Conservation (phyloP, 1,284 basidiomycete genomes). For the Boletus mariae region DNA sequence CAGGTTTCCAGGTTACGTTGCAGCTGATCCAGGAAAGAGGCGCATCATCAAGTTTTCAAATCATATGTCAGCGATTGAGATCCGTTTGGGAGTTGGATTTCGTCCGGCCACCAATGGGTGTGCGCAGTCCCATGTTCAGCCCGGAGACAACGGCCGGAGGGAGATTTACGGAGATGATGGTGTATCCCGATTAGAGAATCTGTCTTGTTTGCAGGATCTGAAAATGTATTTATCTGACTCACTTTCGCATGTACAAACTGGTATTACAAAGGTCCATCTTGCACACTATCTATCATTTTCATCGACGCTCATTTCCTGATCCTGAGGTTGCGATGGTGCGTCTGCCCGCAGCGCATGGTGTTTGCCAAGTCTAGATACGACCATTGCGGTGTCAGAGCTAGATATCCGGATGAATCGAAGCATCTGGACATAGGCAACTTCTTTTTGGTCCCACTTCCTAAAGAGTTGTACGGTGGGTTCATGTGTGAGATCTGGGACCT, state of each 20-base stretch:
- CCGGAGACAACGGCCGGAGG: conserved; percentile 17
- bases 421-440: conserved; percentile 71
- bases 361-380: conserved; percentile 56
- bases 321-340: conserved; percentile 6
- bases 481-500: conserved; percentile 84
- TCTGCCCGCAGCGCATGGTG: conserved; percentile 40
- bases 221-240: conserved; percentile 5
- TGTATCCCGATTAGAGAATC: conserved; percentile 20
- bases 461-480: conserved; percentile 69
- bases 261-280: conserved; percentile 24
- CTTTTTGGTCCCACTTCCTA: conserved; percentile 73
- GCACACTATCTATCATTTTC: conserved; percentile 28
- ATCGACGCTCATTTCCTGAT: conserved; percentile 35
- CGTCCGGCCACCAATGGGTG: conserved; percentile 12
- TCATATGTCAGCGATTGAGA: conserved; percentile 65
- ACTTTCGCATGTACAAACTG: conserved; percentile 4
- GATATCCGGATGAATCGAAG: conserved; percentile 74
- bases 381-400: conserved; percentile 45
- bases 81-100: conserved; percentile 69
- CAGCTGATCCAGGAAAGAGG: conserved; percentile 83
- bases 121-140: conserved; percentile 22
- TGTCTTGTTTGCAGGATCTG: conserved; percentile 13
- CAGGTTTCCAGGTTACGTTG: conserved; percentile 55
- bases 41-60: conserved; percentile 73
- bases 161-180: conserved; percentile 25